Percentiles rank a stretch among this genome's conserved stretches.
phyloP scores from a whole-genome alignment of 1,139 yeast genomes.

The Geotrichum carabidarum region DNA sequence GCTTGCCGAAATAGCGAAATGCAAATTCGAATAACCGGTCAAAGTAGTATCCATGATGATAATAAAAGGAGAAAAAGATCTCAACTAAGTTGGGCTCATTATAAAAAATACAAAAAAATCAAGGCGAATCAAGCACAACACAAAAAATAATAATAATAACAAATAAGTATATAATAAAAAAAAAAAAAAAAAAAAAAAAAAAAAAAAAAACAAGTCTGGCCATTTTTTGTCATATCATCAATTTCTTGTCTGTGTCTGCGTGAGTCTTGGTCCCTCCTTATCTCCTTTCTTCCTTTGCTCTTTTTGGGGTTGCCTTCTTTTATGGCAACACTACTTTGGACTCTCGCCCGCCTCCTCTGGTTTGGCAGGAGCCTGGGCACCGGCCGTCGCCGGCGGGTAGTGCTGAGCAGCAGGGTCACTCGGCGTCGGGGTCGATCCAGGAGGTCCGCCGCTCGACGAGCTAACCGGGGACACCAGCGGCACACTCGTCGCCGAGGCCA shows the following conservation, averaged over 20 bases:
- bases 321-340: background rate
- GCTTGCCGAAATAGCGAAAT: too few species aligned
- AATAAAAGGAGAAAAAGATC: background rate
- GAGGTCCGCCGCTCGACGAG: conserved; percentile 2
- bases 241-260: background rate
- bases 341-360: background rate
- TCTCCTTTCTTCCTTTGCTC: background rate
- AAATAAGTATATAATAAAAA: background rate
- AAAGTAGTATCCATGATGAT: background rate
- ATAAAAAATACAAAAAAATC: too few species aligned
- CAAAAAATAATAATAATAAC: background rate
- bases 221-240: background rate
- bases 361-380: background rate
- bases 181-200: background rate
- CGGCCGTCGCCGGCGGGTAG: background rate
- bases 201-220: background rate
- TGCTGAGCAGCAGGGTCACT: background rate
- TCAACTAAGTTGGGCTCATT: too few species aligned
- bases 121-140: background rate
- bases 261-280: background rate
- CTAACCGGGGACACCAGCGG: conserved; percentile 8
- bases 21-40: background rate
- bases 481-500: background rate
- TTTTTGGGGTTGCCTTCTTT: background rate
- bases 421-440: background rate